Evolutionary conservation across 2,329 filamentous ascomycete species (phyloP), one percentile per base, ranked within the genome.

Genomic region (Dactylellina leptospora): DNA sequence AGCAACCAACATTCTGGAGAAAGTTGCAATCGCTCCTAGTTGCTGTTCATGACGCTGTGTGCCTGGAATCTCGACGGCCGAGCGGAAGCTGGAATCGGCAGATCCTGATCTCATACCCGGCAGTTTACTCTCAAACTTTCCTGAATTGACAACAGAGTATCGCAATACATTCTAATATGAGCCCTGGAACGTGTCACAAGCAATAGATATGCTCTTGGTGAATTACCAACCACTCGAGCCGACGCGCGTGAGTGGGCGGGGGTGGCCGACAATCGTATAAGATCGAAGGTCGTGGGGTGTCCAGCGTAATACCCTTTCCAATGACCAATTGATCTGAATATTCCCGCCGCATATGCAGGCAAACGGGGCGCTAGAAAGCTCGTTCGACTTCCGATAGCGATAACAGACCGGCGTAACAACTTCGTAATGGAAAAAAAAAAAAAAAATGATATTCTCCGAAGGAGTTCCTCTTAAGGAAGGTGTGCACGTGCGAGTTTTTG

Each of bases 261-360:
- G 45, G 9, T 16, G 10, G 2, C 45, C 11, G 11, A 13, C 23
- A 28, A 25, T 13, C 18, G 18, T 27, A 42, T 42, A 42, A n/a
- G n/a, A n/a, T n/a, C n/a, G n/a, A n/a, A n/a, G n/a, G n/a, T n/a
- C 27, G 6, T 33, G 30, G 30, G 13, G 30, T n/a, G n/a, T n/a
- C n/a, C n/a, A n/a, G n/a, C n/a, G n/a, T n/a, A 33, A 33, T 33
- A 33, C 13, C 30, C 40, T 3, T 20, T 28, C 20, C 23, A 18
- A 11, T 47, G 47, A 33, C 22, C 45, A 45, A 40, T 2, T 53
- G 25, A 48, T n/a, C 54, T 27, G 51, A 71, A 71, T 71, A 50
- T 63, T 53, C 45, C 66, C 66, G 66, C 66, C 66, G 66, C 66
- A 53, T 71, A 28, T 47, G 55, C 56, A 55, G 48, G 55, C 40